Evolutionary conservation across 177 flowering plant genomes (phyloP).

Genomic region (Vitis hybrid): DNA sequence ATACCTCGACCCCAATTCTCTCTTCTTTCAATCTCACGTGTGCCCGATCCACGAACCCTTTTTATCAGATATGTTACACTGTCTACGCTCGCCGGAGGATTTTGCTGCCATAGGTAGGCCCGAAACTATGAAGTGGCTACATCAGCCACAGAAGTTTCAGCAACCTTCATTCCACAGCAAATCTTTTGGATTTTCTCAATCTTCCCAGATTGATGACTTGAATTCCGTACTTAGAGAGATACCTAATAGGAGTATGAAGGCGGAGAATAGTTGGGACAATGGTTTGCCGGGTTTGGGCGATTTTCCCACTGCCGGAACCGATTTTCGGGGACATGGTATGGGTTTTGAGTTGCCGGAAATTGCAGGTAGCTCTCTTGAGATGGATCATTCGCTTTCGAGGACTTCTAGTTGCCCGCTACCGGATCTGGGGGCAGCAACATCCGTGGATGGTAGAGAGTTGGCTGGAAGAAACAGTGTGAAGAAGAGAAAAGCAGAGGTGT

Average conservation of each 20-base stretch:
- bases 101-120: background rate
- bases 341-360: background rate
- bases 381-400: slow-evolving; percentile 1
- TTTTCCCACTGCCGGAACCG: background rate
- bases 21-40: background rate
- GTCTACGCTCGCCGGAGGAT: background rate
- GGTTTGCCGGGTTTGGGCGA: background rate
- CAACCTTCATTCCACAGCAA: background rate
- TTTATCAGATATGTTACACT: no score
- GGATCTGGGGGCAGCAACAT: background rate
- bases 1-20: background rate
- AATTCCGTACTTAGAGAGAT: background rate
- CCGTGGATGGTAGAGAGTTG: background rate
- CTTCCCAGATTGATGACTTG: background rate
- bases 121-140: slow-evolving; percentile 8
- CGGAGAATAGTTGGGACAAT: background rate
- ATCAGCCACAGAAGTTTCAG: background rate
- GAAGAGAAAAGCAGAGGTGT: slow-evolving; percentile 35
- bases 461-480: background rate
- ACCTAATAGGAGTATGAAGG: no score
- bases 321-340: background rate
- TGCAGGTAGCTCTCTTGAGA: background rate
- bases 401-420: slow-evolving; percentile 6
- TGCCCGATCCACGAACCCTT: no score
- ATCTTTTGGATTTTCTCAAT: background rate